Base-by-base conservation (phyloP, 2,329 filamentous ascomycete species). In the Colletotrichum theobromicola region DNA sequence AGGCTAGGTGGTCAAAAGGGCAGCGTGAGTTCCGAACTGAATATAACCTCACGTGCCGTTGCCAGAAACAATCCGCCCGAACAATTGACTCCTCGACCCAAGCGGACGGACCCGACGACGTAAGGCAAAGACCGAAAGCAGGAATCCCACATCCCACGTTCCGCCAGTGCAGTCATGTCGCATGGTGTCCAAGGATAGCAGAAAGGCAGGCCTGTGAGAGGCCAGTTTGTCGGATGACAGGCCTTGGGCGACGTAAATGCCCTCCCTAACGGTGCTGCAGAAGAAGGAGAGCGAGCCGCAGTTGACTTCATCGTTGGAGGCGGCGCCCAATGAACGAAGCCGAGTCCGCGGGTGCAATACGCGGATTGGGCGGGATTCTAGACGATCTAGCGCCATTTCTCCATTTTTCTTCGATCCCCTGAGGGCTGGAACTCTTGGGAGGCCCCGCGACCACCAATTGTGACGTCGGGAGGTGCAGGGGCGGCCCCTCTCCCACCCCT, bases 161-260 rank as follows among this genome's bases (percentile, higher is more conserved):
- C 61, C n/a, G 32, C 18, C 26, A 63, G 42, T 50, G 42, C 42
- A 50, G 42, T 50, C 42, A 50, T 21, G 42, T n/a, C 58, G 16
- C 16, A 24, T 24, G 21, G 58, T 21, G 34, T 24, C 53, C n/a
- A 12, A 35, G 32, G 26, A 34, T 35, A 21, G 15, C 24, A 35
- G 32, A 64, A 42, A 35, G 9, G 30, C 64, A 15, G 9, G 30
- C 5, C 62, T 67, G 8, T 37, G 65, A 68, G 34, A 60, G 26
- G 35, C 35, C 53, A 26, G 34, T 26, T 9, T 2, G 37, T 62
- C 37, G 57, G 57, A 63, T 35, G 34, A 32, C 26, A 16, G 26
- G 58, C 15, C 71, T 74, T 74, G 67, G 71, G 50, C 71, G 71
- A 72, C 65, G 70, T 72, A 69, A 12, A 58, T 67, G 24, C 34